A percentile compares a stretch with the other conserved stretches of the same genome.
These are phyloP conservation scores for Elsinoe arachidis DNA, from an alignment of 2,329 filamentous ascomycete genomes.

Conservation along the genomic window DNA sequence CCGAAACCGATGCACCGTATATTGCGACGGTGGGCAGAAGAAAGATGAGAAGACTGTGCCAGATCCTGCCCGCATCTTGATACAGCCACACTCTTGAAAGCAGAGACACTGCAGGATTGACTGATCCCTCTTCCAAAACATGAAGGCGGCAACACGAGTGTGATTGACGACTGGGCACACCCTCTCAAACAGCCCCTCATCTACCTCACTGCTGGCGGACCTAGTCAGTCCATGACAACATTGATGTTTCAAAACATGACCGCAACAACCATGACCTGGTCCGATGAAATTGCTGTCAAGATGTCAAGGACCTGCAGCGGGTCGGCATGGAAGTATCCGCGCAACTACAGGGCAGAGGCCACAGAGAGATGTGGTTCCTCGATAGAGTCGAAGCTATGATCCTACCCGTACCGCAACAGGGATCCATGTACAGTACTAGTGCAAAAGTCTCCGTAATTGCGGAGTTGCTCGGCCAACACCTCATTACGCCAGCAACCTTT, in stretches of 20 bases:
- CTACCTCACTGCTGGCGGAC: not conserved
- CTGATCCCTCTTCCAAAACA: not conserved
- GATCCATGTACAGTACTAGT: no score
- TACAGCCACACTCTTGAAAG: not conserved
- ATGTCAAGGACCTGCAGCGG: not conserved
- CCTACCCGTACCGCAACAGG: slow-evolving; percentile 1
- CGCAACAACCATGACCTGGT: not conserved
- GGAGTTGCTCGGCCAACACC: not conserved
- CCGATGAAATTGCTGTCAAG: slow-evolving; percentile 7
- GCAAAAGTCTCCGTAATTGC: no score
- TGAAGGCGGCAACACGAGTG: not conserved
- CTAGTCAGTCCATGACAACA: not conserved
- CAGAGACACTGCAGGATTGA: not conserved
- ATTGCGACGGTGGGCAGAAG: not conserved
- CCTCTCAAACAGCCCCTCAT: not conserved
- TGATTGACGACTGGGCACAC: not conserved
- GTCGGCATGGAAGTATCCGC: slow-evolving; percentile 3
- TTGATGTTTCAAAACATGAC: not conserved
- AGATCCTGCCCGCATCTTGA: not conserved
- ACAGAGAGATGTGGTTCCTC: not conserved
- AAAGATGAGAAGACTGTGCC: not conserved
- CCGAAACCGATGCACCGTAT: not conserved
- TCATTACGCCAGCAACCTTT: no score
- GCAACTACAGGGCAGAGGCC: not conserved
- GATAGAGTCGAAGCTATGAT: slow-evolving; percentile 5